These are phyloP conservation scores for Citrus maxima DNA, from an alignment of 345 rosid genomes.

Conservation along the genomic window DNA sequence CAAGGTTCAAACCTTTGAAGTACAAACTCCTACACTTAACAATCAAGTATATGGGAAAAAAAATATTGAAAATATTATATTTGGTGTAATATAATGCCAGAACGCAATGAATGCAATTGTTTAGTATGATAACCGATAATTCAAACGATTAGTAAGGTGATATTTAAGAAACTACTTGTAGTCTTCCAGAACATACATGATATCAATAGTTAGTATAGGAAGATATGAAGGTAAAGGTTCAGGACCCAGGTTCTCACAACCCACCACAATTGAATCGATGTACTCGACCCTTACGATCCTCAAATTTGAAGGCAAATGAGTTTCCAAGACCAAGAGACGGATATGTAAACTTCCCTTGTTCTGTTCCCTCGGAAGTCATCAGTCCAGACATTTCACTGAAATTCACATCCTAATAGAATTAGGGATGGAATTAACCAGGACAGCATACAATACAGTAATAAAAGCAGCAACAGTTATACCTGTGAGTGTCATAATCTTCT, in stretches of 20 bases:
- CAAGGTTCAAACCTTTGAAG: not conserved
- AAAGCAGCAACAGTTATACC: constrained; percentile 39
- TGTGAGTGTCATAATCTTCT: constrained; percentile 87
- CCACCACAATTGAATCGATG: constrained; percentile 79
- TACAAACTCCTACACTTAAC: not conserved
- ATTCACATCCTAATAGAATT: constrained; percentile 19
- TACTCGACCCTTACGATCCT: constrained; percentile 81
- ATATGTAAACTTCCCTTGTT: constrained; percentile 53
- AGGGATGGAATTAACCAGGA: constrained; percentile 15
- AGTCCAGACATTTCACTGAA: constrained; percentile 79
- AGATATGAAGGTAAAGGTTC: not conserved
- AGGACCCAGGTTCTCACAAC: constrained; percentile 21
- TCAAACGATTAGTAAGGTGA: not conserved
- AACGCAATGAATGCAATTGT: not conserved
- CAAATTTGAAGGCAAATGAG: constrained; percentile 80
- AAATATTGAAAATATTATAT: not conserved
- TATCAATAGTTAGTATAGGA: not conserved
- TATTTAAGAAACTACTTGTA: not conserved
- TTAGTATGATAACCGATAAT: not conserved
- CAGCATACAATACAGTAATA: not conserved
- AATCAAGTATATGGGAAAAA: not conserved
- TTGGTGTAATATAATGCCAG: not conserved
- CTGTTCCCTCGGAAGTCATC: constrained; percentile 66
- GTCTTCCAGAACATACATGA: not conserved
- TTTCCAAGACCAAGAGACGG: constrained; percentile 81